A percentile compares a stretch with the other conserved stretches of the same genome.
Conservation (phyloP, 805 yeast species). For the Tetrapisispora taiwanensis region DNA sequence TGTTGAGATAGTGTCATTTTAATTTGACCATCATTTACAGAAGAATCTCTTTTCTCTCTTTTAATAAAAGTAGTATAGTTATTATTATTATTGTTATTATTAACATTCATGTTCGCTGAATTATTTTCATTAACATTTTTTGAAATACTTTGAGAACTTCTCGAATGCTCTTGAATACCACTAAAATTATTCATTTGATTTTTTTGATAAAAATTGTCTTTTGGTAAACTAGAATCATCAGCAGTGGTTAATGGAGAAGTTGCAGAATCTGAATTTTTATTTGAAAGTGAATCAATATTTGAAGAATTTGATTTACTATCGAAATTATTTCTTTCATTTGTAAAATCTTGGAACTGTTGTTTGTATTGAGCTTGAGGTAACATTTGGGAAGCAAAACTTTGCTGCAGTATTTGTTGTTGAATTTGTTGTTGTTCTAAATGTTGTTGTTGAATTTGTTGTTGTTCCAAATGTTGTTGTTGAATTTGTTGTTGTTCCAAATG, state of each 20-base stretch:
- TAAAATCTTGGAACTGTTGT: not conserved
- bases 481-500: not conserved
- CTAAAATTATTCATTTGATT: not conserved
- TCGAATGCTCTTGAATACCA: not conserved
- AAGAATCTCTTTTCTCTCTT: not conserved
- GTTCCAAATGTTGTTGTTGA: not conserved
- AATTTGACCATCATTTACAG: not conserved
- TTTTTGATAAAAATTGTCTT: not conserved
- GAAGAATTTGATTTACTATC: not conserved
- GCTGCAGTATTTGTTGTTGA: not conserved
- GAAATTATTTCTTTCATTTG: not conserved
- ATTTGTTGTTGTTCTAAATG: slow-evolving; percentile 7
- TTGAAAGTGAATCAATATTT: not conserved
- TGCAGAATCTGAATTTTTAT: not conserved
- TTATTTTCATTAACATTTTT: not conserved
- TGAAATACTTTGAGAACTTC: not conserved
- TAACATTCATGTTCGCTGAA: not conserved
- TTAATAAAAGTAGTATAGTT: not conserved
- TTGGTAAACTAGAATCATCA: not conserved
- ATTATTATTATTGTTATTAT: not conserved
- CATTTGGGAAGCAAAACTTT: not conserved
- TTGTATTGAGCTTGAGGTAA: not conserved
- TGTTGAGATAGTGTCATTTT: not conserved
- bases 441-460: slow-evolving; percentile 5
- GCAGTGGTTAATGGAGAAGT: not conserved